These are phyloP conservation scores for Dendrobium huoshanense DNA, from an alignment of 106 monocot species.

Conservation along the genomic window DNA sequence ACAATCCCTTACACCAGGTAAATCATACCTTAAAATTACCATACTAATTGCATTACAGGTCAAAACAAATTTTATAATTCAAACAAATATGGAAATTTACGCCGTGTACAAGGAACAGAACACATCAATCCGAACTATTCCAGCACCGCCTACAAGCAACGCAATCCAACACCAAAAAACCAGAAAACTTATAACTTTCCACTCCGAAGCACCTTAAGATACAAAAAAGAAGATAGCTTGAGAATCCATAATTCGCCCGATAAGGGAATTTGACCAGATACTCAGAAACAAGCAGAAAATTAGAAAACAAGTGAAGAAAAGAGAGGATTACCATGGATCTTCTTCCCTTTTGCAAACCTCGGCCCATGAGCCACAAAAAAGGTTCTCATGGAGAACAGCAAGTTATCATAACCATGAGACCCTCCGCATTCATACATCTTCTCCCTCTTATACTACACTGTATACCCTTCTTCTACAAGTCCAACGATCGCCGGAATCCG, in stretches of 20 bases:
- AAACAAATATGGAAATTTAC: background rate
- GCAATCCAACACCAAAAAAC: too few species aligned
- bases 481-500: conserved; percentile 8
- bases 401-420: conserved; percentile 28
- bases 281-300: background rate
- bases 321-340: background rate
- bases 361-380: conserved; percentile 14
- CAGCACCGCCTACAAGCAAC: background rate
- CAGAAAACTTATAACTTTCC: background rate
- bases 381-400: conserved; percentile 4
- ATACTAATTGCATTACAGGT: background rate
- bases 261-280: background rate
- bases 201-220: background rate
- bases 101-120: background rate
- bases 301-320: background rate
- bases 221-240: background rate
- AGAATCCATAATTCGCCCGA: background rate
- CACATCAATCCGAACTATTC: background rate
- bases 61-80: background rate
- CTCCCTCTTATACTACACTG: conserved; percentile 3
- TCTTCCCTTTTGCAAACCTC: conserved; percentile 7
- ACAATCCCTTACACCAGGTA: too few species aligned
- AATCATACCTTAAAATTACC: background rate
- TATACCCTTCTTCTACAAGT: conserved; percentile 13
- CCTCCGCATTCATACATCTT: conserved; percentile 31